phyloP scores from a whole-genome alignment of 345 rosid genomes.

The Gossypium turneri region DNA sequence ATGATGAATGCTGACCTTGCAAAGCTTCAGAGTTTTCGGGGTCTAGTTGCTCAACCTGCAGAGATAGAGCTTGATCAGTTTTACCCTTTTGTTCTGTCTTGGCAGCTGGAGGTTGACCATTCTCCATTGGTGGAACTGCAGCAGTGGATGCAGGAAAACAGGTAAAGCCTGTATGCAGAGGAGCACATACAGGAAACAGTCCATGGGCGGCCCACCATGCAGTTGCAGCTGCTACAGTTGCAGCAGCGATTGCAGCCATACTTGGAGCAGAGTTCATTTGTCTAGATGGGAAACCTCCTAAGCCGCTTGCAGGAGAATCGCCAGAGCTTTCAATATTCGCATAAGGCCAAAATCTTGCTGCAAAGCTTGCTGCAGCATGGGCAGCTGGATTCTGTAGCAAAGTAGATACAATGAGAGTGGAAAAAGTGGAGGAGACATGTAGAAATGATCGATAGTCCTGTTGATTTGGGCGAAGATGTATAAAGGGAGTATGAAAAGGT shows the following conservation, averaged over 20 bases:
- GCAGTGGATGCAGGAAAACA: slow-evolving; percentile 45
- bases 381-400: slow-evolving; percentile 83
- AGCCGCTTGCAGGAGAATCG: slow-evolving; percentile 40
- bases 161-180: slow-evolving; percentile 50
- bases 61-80: slow-evolving; percentile 30
- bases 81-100: slow-evolving; percentile 33
- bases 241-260: slow-evolving; percentile 74
- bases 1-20: slow-evolving; percentile 51
- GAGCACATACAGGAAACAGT: slow-evolving; percentile 69
- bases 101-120: slow-evolving; percentile 30
- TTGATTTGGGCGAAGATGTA: slow-evolving; percentile 41
- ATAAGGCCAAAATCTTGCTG: slow-evolving; percentile 77
- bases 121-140: slow-evolving; percentile 35
- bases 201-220: slow-evolving; percentile 99
- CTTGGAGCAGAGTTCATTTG: slow-evolving; percentile 51
- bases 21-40: slow-evolving; percentile 45
- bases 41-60: slow-evolving; percentile 38
- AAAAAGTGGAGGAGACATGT: slow-evolving; percentile 67
- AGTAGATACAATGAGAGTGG: slow-evolving; percentile 59
- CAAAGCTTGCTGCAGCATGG: slow-evolving; percentile 79
- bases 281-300: slow-evolving; percentile 35
- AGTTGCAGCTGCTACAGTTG: slow-evolving; percentile 93
- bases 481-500: slow-evolving; percentile 46
- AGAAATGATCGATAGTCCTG: slow-evolving; percentile 66
- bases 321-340: slow-evolving; percentile 44